Evolutionary conservation across 2,329 filamentous ascomycete species (phyloP).

Genomic region (Dichotomopilus funicola): DNA sequence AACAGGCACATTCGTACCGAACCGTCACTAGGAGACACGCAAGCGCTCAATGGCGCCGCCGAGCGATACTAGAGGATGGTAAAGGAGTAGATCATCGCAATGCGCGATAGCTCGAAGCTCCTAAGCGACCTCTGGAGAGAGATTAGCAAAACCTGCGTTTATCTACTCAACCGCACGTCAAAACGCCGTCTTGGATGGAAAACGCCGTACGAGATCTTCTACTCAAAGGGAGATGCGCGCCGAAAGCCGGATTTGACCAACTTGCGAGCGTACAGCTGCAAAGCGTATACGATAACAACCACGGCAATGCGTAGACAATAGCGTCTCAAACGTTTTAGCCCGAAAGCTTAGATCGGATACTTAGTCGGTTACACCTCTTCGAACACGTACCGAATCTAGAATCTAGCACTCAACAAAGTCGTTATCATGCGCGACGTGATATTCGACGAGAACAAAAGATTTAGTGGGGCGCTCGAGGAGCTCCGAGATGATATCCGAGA

Average conservation of each 20-base stretch:
- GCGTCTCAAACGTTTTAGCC: neutral
- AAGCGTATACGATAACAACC: neutral
- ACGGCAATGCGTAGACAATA: neutral
- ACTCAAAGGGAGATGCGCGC: neutral
- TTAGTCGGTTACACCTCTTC: constrained; percentile 8
- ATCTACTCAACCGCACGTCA: neutral
- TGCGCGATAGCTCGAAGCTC: neutral
- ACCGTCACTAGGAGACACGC: neutral
- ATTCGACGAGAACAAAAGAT: constrained; percentile 8
- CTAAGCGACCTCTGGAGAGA: neutral
- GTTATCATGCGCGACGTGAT: constrained; percentile 2
- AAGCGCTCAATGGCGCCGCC: constrained; percentile 1
- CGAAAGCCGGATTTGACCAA: neutral
- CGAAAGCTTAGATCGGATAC: constrained; percentile 6
- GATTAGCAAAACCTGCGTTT: neutral
- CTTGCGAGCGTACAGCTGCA: neutral
- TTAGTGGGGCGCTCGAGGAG: constrained; percentile 1
- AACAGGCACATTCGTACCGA: neutral
- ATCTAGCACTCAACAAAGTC: constrained; percentile 1
- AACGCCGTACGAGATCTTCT: neutral
- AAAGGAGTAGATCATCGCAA: neutral
- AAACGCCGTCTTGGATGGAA: neutral
- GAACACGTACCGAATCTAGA: constrained; percentile 10
- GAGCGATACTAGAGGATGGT: neutral
- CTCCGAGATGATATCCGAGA: neutral